Conservation (phyloP, 495 filamentous ascomycete species). For the Apodospora peruviana region DNA sequence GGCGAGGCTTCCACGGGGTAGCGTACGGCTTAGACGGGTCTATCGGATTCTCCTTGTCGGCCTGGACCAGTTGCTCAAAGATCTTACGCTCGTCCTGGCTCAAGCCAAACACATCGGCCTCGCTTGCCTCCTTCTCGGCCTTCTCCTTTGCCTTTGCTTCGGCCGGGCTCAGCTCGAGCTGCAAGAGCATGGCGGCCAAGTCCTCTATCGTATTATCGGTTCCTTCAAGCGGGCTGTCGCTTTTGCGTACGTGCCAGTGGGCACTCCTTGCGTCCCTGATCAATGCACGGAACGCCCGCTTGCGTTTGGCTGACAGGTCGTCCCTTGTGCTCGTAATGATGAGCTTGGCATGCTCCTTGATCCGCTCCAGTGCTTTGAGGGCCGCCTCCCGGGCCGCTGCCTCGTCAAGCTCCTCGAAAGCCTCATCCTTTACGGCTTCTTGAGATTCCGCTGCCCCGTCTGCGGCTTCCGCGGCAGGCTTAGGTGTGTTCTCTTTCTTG, state of each 20-base stretch:
- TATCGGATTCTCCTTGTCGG: constrained; percentile 58
- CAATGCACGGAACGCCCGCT: constrained; percentile 30
- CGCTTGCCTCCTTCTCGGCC: background rate
- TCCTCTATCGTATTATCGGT: constrained; percentile 13
- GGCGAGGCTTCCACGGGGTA: constrained; percentile 85
- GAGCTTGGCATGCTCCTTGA: constrained; percentile 18
- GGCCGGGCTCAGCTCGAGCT: constrained; percentile 10
- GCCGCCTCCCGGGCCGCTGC: constrained; percentile 20
- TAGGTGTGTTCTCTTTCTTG: constrained; percentile 24
- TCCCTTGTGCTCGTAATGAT: constrained; percentile 14
- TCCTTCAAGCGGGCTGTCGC: constrained; percentile 2
- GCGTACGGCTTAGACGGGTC: constrained; percentile 77
- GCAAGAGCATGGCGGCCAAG: constrained; percentile 10
- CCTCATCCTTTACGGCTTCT: constrained; percentile 14
- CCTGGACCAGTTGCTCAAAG: constrained; percentile 23
- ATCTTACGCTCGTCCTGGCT: background rate
- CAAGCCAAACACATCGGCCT: background rate
- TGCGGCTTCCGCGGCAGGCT: constrained; percentile 17
- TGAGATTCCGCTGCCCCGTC: constrained; percentile 17
- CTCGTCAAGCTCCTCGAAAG: constrained; percentile 15
- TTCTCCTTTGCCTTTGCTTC: constrained; percentile 4
- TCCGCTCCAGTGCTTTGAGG: constrained; percentile 17
- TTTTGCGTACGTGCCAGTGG: constrained; percentile 19
- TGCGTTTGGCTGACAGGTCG: constrained; percentile 24
- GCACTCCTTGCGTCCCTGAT: constrained; percentile 22